Evolutionary conservation across 2,329 filamentous ascomycete species (phyloP).

Genomic region (Cladophialophora carrionii): DNA sequence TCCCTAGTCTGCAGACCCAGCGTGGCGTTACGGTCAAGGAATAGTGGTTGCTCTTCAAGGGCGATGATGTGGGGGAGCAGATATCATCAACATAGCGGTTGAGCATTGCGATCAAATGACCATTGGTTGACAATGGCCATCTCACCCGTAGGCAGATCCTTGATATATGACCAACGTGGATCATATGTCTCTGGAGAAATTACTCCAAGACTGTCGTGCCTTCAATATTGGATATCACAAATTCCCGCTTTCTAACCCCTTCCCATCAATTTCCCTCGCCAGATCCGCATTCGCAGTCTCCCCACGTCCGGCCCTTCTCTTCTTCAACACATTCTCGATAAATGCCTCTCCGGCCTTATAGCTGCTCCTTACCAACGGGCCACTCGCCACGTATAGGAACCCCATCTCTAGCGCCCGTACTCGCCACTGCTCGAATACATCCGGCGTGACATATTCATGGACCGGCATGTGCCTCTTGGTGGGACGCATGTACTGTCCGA

Average conservation of each 20-base stretch:
- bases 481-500: conserved; percentile 99
- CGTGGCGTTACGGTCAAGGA: not conserved
- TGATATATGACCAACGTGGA: not conserved
- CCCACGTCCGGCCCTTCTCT: conserved; percentile 57
- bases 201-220: not conserved
- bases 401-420: conserved; percentile 89
- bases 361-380: conserved; percentile 87
- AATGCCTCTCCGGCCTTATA: conserved; percentile 99
- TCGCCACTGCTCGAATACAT: conserved; percentile 88
- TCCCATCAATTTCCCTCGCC: conserved; percentile 31
- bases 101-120: not conserved
- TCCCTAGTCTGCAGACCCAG: no score
- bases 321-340: conserved; percentile 96
- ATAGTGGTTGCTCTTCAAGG: not conserved
- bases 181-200: not conserved
- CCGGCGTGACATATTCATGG: conserved; percentile 89
- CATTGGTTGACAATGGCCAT: conserved; percentile 26
- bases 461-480: conserved; percentile 98
- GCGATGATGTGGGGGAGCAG: no score
- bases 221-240: not conserved
- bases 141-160: not conserved
- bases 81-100: not conserved
- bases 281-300: conserved; percentile 40
- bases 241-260: conserved; percentile 17
- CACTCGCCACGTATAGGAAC: conserved; percentile 94